These are phyloP conservation scores for Silene conica DNA, from an alignment of 148 eudicot genomes.

Conservation along the genomic window DNA sequence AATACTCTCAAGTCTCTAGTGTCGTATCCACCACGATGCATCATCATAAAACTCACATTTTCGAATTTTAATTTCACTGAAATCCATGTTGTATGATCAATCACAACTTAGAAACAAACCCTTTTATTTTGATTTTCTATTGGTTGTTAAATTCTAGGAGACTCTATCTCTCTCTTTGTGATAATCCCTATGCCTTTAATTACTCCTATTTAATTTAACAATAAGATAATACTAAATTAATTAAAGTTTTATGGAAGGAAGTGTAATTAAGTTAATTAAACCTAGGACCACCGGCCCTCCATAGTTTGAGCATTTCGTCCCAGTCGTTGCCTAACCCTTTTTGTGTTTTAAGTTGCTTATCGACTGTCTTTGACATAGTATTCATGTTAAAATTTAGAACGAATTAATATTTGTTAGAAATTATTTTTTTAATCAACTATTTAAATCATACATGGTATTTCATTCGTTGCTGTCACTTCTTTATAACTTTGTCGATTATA, in stretches of 20 bases:
- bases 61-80: constrained; percentile 10
- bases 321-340: not conserved
- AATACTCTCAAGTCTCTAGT: not conserved
- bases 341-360: not conserved
- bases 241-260: constrained; percentile 3
- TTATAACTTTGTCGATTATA: not conserved
- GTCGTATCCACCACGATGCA: constrained; percentile 26
- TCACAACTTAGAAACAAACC: constrained; percentile 16
- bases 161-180: constrained; percentile 21
- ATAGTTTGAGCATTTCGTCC: constrained; percentile 15
- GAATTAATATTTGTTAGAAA: no score
- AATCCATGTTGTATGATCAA: constrained; percentile 19
- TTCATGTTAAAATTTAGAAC: no score
- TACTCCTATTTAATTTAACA: constrained; percentile 5
- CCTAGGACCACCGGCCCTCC: constrained; percentile 29
- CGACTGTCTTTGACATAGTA: no score
- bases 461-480: no score
- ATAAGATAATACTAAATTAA: not conserved
- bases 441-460: no score
- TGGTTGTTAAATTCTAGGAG: constrained; percentile 26
- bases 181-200: constrained; percentile 35
- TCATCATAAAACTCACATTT: constrained; percentile 1
- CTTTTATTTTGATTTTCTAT: constrained; percentile 22
- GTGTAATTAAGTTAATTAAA: constrained; percentile 13
- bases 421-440: no score